Base-by-base conservation (phyloP, 345 rosid species). In the Gossypium rotundifolium region DNA sequence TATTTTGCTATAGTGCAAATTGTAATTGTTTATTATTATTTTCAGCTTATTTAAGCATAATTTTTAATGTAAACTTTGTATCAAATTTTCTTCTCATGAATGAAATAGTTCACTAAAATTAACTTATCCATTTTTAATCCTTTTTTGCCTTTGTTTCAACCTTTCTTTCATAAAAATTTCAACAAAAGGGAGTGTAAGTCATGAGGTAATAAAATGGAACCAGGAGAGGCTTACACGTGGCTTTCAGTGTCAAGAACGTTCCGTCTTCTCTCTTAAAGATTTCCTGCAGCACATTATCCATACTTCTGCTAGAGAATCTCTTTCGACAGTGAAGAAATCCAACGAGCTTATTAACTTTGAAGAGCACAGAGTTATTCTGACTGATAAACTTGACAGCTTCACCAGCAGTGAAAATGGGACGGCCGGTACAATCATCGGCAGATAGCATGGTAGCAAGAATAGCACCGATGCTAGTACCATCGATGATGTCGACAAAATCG, bases 181-280 rank as follows among this genome's bases (percentile, higher is more conserved):
- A 33, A 33, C 1, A 33, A 33, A 94, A 94, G 33, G 98, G 98
- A 55, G 96, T 97, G 0, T 93, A 85, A 78, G 91, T 91, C 64
- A 86, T 88, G 54, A 92, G 93, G 81, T 94, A 97, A 76, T 87
- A 94, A 87, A 97, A 94, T 33, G 98, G 98, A 63, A 92, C 89
- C 2, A 92, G 93, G 65, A 94, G 94, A 66, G 97, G 97, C 87
- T 92, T 91, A 73, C 95, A 88, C 73, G 97, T 90, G 88, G 91
- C 94, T 79, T 77, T 92, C 85, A 94, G 74, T 14, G 97, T 92
- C 81, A 92, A 75, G 29, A 76, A 70, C 81, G 63, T 80, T 2
- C 95, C 95, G 10, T 90, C 93, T 48, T 85, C 89, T 70, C 97
- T 80, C 75, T 33, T 66, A 53, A 92, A 86, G 42, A 84, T 83